Percentiles rank a stretch among this genome's conserved stretches.
Conservation (phyloP, 2,329 filamentous ascomycete species). For the Sphaerostilbella broomeana region DNA sequence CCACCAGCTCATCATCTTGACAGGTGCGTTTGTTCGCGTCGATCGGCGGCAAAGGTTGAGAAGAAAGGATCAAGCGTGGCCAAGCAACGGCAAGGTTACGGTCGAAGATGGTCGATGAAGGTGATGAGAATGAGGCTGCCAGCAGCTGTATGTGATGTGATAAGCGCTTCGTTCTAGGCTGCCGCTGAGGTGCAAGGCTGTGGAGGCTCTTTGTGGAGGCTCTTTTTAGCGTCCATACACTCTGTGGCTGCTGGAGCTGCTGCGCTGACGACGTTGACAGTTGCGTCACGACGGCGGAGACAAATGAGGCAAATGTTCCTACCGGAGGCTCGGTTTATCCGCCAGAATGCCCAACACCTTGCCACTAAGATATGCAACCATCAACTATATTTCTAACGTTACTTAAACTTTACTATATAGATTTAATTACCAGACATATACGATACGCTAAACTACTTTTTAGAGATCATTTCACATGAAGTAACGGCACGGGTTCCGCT, state of each 20-base stretch:
- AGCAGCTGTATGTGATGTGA: not conserved
- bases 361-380: too few relatives aligned
- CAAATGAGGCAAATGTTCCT: constrained; percentile 5
- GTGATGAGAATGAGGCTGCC: constrained; percentile 5
- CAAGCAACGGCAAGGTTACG: constrained; percentile 5
- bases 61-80: constrained; percentile 1
- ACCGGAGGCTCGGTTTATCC: constrained; percentile 11
- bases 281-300: constrained; percentile 14
- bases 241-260: too few relatives aligned
- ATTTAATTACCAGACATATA: too few relatives aligned
- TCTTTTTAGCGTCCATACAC: not conserved
- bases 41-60: constrained; percentile 1
- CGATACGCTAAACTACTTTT: too few relatives aligned
- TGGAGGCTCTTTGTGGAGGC: not conserved
- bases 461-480: too few relatives aligned
- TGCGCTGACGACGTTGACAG: constrained; percentile 12
- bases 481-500: too few relatives aligned
- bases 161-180: constrained; percentile 1
- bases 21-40: constrained; percentile 2
- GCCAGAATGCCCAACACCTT: too few relatives aligned
- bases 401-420: too few relatives aligned
- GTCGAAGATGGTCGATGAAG: constrained; percentile 5
- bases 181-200: constrained; percentile 7
- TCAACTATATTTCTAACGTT: too few relatives aligned
- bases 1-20: constrained; percentile 83